Conservation (phyloP, 2,329 filamentous ascomycete genomes). For the Tolypocladium pustulatum region DNA sequence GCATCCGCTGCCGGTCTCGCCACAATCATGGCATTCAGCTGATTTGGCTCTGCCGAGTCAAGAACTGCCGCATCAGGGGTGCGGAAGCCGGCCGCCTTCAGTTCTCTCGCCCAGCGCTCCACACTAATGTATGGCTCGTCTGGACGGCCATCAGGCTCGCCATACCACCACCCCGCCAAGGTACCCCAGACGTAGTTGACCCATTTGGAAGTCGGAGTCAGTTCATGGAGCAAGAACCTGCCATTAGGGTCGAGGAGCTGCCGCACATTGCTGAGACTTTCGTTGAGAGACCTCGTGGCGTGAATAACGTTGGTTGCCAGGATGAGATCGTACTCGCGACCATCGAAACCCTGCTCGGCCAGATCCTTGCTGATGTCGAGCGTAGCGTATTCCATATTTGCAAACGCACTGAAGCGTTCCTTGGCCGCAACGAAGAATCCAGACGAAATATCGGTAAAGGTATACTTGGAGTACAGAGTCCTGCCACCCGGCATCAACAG, state of each 20-base stretch:
- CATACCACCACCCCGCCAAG: constrained; percentile 22
- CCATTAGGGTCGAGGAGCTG: not conserved
- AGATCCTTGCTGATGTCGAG: constrained; percentile 10
- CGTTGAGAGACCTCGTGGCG: not conserved
- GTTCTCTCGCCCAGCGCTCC: constrained; percentile 13
- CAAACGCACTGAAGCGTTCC: constrained; percentile 16
- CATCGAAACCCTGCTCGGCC: not conserved
- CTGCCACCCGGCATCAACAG: constrained; percentile 7
- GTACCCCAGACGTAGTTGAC: not conserved
- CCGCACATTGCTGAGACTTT: not conserved
- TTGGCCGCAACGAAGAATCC: constrained; percentile 19
- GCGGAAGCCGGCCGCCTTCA: constrained; percentile 13
- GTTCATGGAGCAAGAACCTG: not conserved
- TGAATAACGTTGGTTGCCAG: not conserved
- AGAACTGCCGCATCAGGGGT: not conserved
- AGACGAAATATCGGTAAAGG: constrained; percentile 17
- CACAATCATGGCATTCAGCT: not conserved
- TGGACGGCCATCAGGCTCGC: constrained; percentile 11
- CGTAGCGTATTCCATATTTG: constrained; percentile 13
- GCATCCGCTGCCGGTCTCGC: not conserved
- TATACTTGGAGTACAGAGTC: not conserved
- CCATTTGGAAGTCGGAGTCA: not conserved
- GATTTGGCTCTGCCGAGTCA: not conserved
- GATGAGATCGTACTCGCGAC: not conserved
- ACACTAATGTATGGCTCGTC: constrained; percentile 12